Evolutionary conservation across 2,329 filamentous ascomycete species (phyloP), one percentile per base, ranked within the genome.

Genomic region (Aspergillus viridinutans): DNA sequence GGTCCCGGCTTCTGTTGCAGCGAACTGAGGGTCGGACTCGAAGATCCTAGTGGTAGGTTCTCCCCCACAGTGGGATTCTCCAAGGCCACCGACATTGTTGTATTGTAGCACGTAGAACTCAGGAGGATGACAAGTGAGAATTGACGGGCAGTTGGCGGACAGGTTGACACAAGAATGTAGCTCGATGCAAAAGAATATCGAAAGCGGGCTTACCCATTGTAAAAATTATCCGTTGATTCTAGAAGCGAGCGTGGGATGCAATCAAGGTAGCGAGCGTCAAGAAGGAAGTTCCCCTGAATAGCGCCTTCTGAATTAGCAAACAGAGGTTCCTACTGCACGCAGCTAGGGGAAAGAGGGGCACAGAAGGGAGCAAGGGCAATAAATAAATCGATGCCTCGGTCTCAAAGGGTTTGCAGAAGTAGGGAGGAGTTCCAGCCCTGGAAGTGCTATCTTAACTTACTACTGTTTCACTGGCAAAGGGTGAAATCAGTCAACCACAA

Each of bases 201-300:
- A 53, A 61, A 60, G 57, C 43, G 54, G 62, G 69, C 73, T 74
- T 75, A 75, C 73, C 73, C 73, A 75, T 75, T 69, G 61, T 65
- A 65, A 65, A 63, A 65, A 61, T 61, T 53, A 60, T 54, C 54
- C 58, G 52, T 54, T 59, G 45, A 55, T 57, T 61, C 20, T 62
- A 52, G 60, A 63, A 67, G 64, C 65, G 65, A 67, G 61, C 58
- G 65, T 66, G 45, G 56, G 50, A 56, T 50, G 60, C 52, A 55
- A 49, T 54, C 52, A 58, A 53, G 59, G 54, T 62, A 58, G 62
- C 59, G 61, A 66, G 60, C 60, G 63, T 50, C 54, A 61, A 60
- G 60, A 59, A 65, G 61, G 58, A 67, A 65, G 58, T 67, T 67
- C 65, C 69, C 69, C 69, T 71, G 59, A 59, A 60, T 61, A 57